Evolutionary conservation across 495 filamentous ascomycete species (phyloP).

Genomic region (Penicillium waksmanii): DNA sequence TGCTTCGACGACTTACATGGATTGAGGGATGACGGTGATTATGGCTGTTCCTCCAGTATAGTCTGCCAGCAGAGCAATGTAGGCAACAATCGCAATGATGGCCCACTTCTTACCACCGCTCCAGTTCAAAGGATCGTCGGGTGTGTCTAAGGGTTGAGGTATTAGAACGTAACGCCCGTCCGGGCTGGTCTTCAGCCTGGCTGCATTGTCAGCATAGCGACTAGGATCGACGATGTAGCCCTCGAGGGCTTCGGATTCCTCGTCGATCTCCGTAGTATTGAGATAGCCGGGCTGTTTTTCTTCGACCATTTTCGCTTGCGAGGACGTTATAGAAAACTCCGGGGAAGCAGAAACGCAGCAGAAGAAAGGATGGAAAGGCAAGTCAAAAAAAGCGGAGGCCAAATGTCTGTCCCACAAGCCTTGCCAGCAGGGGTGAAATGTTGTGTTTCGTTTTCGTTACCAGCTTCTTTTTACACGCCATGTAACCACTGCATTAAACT

Average conservation of each 20-base stretch:
- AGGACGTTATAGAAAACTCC: background rate
- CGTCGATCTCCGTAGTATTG: constrained; percentile 9
- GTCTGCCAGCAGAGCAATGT: constrained; percentile 18
- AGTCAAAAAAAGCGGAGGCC: background rate
- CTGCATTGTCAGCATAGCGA: constrained; percentile 20
- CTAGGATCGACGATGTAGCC: constrained; percentile 22
- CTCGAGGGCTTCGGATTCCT: constrained; percentile 22
- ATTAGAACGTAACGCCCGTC: constrained; percentile 20
- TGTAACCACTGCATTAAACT: too few relatives aligned
- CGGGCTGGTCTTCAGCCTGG: constrained; percentile 16
- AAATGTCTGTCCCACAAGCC: too few relatives aligned
- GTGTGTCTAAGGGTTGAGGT: constrained; percentile 18
- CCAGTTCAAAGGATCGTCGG: constrained; percentile 20
- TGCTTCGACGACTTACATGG: constrained; percentile 9
- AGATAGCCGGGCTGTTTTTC: constrained; percentile 3
- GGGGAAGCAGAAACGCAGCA: background rate
- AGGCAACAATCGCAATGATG: constrained; percentile 17
- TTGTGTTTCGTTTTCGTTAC: too few relatives aligned
- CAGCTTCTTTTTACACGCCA: too few relatives aligned
- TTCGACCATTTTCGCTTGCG: background rate
- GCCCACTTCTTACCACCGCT: constrained; percentile 5
- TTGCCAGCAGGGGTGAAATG: too few relatives aligned
- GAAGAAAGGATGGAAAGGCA: background rate
- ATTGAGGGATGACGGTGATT: constrained; percentile 19
- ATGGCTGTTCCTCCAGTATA: constrained; percentile 20